Evolutionary conservation across 129 eudicot genomes (phyloP), one percentile per base, ranked within the genome.

Genomic region (Centella asiatica): DNA sequence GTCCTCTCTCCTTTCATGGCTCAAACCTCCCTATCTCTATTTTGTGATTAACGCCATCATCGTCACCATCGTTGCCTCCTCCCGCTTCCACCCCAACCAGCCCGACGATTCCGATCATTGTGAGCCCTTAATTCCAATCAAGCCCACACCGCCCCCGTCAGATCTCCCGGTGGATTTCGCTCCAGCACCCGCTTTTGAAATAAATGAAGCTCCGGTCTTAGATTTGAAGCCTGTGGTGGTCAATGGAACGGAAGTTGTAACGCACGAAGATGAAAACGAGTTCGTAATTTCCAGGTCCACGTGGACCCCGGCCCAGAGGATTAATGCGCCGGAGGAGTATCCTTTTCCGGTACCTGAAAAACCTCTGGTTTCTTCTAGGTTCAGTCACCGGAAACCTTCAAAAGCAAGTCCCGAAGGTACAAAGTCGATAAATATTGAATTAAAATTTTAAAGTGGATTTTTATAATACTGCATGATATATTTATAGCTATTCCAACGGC

Each of bases 21-120:
- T 83, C 33, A 62, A 67, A 37, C 97, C 95, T 12, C 97, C 97
- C 1, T 90, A 85, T 56, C 55, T 90, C n/a, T 90, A 83, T 76
- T 63, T 90, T 26, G 42, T 90, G 31, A 70, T 90, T 74, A 90
- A 90, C 58, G 79, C 76, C 33, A 90, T 90, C 65, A 90, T 90
- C 77, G 74, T 90, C 68, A 78, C 84, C 58, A 85, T 90, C 70
- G 86, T 69, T 59, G 89, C 83, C 55, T 32, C 92, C 18, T 80
- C 95, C 14, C 83, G 80, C 37, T 78, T 77, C 65, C 78, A 76
- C 65, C 79, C 72, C 0, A 69, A 60, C 40, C 29, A 31, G 34
- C 18, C 36, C 14, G 67, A 51, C 3, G 76, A 53, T 1, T 34
- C 19, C n/a, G 27, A 54, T 39, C 73, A 58, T 4, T 20, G 71